Conservation (phyloP, 345 rosid genomes). For the Eutrema heterophyllum region DNA sequence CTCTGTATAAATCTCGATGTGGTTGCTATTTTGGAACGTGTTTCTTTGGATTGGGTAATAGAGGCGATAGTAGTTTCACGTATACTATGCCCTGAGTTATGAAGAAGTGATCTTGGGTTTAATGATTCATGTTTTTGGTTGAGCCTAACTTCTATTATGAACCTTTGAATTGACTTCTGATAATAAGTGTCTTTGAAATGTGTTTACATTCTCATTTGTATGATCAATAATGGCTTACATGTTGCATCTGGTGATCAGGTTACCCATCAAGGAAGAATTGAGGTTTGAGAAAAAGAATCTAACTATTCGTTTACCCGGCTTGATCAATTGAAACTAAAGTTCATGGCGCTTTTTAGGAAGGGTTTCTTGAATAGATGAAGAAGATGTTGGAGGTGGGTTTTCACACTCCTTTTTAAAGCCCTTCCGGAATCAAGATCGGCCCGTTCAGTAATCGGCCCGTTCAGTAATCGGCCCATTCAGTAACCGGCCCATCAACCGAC, state of each 20-base stretch:
- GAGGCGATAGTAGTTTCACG: neutral
- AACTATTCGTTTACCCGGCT: neutral
- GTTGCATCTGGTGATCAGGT: neutral
- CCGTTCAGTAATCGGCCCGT: too few relatives aligned
- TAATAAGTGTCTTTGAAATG: neutral
- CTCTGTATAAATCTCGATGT: too few relatives aligned
- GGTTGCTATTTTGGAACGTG: neutral
- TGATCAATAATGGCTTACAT: neutral
- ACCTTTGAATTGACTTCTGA: neutral
- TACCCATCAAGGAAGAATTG: neutral
- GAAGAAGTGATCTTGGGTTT: constrained; percentile 4
- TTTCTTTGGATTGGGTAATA: neutral
- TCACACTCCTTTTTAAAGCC: too few relatives aligned
- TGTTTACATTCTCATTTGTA: neutral
- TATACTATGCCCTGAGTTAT: neutral
- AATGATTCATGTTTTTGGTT: neutral
- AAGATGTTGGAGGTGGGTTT: too few relatives aligned
- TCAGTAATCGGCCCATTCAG: too few relatives aligned
- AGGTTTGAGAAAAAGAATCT: constrained; percentile 6
- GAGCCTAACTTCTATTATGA: neutral
- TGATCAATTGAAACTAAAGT: neutral
- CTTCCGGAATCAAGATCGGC: too few relatives aligned
- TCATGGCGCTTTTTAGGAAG: constrained; percentile 87
- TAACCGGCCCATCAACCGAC: too few relatives aligned
- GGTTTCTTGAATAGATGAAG: too few relatives aligned